Evolutionary conservation across 768 basidiomycete species (phyloP).

Genomic region (Gymnopilus dilepis): DNA sequence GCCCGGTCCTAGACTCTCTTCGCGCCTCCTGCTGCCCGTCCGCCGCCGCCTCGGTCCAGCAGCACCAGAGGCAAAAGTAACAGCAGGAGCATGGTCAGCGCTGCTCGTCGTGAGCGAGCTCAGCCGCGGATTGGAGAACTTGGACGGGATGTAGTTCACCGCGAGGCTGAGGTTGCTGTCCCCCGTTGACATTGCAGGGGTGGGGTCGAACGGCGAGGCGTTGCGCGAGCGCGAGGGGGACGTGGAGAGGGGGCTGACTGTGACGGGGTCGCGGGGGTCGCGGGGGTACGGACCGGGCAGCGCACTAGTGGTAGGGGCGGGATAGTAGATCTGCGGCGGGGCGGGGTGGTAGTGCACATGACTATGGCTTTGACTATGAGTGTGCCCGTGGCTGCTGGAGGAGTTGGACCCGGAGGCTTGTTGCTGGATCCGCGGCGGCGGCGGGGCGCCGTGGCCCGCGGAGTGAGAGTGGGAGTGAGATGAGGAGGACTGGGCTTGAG

Average conservation of each 20-base stretch:
- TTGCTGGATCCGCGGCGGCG: neutral
- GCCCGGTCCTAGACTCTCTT: slow-evolving; percentile 20
- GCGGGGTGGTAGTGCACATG: too few relatives aligned
- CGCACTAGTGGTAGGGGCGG: neutral
- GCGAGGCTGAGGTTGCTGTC: slow-evolving; percentile 29
- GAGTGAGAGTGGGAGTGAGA: neutral
- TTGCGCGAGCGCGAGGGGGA: slow-evolving; percentile 12
- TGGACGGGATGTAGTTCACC: slow-evolving; percentile 34
- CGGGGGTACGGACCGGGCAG: too few relatives aligned
- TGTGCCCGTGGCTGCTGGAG: neutral
- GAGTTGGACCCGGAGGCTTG: neutral
- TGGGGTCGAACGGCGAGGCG: slow-evolving; percentile 8
- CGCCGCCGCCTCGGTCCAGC: neutral
- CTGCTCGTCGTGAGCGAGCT: neutral
- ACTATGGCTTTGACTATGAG: neutral
- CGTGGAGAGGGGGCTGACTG: slow-evolving; percentile 7
- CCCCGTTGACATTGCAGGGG: slow-evolving; percentile 4
- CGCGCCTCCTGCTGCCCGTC: slow-evolving; percentile 24
- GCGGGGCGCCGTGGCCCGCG: neutral
- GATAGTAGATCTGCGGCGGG: neutral
- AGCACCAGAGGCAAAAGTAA: too few relatives aligned
- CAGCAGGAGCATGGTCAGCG: too few relatives aligned
- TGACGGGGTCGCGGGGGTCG: neutral
- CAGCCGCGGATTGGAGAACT: slow-evolving; percentile 30
- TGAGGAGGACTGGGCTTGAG: neutral